phyloP scores from a whole-genome alignment of 148 eudicot genomes.

The Rhododendron kiyosumense region DNA sequence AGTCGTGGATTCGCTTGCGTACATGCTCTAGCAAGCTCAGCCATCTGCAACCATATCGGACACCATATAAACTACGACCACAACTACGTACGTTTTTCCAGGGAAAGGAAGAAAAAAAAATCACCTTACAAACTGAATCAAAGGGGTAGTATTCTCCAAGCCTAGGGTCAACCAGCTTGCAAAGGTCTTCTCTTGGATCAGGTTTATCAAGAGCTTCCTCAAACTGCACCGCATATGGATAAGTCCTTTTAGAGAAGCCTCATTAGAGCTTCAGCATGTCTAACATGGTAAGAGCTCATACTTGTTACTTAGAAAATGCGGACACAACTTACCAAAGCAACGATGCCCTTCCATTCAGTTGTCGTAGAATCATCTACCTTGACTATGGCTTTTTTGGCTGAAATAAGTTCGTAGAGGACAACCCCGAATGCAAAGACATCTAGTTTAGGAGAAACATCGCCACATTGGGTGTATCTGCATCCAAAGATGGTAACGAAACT shows the following conservation, averaged over 20 bases:
- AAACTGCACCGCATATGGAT: constrained; percentile 32
- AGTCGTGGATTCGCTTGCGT: constrained; percentile 61
- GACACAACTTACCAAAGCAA: constrained; percentile 46
- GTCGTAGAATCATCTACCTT: constrained; percentile 31
- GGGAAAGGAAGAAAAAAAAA: neutral
- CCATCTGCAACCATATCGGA: constrained; percentile 24
- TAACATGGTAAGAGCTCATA: neutral
- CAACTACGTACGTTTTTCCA: neutral
- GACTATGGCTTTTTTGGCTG: constrained; percentile 84
- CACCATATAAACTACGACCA: neutral
- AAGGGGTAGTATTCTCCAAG: constrained; percentile 60
- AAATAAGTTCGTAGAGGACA: constrained; percentile 82
- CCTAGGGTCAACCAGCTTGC: constrained; percentile 64
- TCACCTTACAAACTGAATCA: constrained; percentile 46
- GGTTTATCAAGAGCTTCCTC: constrained; percentile 45
- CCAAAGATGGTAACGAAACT: constrained; percentile 5
- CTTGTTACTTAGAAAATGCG: neutral
- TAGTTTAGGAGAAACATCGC: constrained; percentile 80
- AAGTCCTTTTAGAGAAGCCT: neutral
- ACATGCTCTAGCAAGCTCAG: constrained; percentile 74
- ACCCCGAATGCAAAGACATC: constrained; percentile 95
- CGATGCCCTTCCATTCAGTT: constrained; percentile 59
- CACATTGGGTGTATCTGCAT: constrained; percentile 75
- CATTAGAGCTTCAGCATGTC: neutral
- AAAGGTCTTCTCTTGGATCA: constrained; percentile 44